phyloP scores from a whole-genome alignment of 2,329 filamentous ascomycete species.

The Chaetomiaceae sp. region DNA sequence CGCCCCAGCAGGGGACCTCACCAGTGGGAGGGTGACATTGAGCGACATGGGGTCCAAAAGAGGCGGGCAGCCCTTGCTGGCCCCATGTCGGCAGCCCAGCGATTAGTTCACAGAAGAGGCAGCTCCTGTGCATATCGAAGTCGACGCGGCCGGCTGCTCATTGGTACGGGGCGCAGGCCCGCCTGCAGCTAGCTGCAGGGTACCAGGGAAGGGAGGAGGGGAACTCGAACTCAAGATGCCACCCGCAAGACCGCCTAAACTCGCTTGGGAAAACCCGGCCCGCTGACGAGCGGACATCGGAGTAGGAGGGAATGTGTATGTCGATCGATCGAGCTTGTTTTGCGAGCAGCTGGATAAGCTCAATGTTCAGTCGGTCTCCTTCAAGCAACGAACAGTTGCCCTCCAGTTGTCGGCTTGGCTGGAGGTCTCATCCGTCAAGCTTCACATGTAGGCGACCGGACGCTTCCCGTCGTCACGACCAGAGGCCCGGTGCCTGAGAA shows the following conservation, averaged over 20 bases:
- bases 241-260: slow-evolving; percentile 19
- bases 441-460: too few relatives aligned
- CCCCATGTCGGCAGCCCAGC: slow-evolving; percentile 20
- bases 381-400: not conserved
- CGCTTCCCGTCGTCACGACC: not conserved
- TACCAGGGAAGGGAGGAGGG: slow-evolving; percentile 15
- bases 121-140: slow-evolving; percentile 26
- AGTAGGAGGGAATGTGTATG: not conserved
- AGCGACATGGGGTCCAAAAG: slow-evolving; percentile 21
- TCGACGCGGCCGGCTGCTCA: slow-evolving; percentile 21
- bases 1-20: slow-evolving; percentile 28
- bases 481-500: not conserved
- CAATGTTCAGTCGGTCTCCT: too few relatives aligned
- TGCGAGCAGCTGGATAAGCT: too few relatives aligned
- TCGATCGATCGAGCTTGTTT: too few relatives aligned
- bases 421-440: too few relatives aligned
- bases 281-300: slow-evolving; percentile 7
- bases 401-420: too few relatives aligned
- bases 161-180: slow-evolving; percentile 24
- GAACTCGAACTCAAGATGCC: slow-evolving; percentile 10
- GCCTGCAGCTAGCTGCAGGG: slow-evolving; percentile 21
- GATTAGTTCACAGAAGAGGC: slow-evolving; percentile 28
- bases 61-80: slow-evolving; percentile 11
- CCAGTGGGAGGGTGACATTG: slow-evolving; percentile 18
- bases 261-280: slow-evolving; percentile 22